Evolutionary conservation across 257 asterid genomes (phyloP).

Genomic region (Nicotiana sylvestris): DNA sequence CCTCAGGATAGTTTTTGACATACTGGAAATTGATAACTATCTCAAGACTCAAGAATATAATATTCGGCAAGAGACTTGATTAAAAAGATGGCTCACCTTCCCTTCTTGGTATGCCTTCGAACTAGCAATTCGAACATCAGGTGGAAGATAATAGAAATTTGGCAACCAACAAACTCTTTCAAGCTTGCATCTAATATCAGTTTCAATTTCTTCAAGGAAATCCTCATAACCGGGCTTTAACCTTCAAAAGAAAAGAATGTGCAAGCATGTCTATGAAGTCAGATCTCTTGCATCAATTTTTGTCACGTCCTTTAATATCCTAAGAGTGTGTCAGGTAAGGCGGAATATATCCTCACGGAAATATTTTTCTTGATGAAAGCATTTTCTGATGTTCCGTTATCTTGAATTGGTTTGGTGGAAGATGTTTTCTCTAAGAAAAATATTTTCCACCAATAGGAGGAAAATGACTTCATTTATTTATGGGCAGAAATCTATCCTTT

Average conservation of each 20-base stretch:
- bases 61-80: neutral
- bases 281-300: neutral
- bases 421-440: neutral
- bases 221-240: constrained; percentile 68
- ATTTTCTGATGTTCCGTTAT: neutral
- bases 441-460: neutral
- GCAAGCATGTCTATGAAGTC: neutral
- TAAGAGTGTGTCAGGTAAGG: neutral
- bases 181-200: constrained; percentile 57
- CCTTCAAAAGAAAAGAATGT: constrained; percentile 33
- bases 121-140: constrained; percentile 65
- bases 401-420: neutral
- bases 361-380: neutral
- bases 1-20: neutral
- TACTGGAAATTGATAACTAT: neutral
- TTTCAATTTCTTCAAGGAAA: constrained; percentile 55
- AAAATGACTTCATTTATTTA: neutral
- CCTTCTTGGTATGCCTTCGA: constrained; percentile 75
- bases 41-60: neutral
- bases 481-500: neutral
- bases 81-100: constrained; percentile 42
- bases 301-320: neutral
- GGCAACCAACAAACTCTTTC: constrained; percentile 69
- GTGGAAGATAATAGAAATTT: constrained; percentile 62
- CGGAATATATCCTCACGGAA: neutral